phyloP scores from a whole-genome alignment of 2,329 filamentous ascomycete genomes.

The Cladosporium sp. region DNA sequence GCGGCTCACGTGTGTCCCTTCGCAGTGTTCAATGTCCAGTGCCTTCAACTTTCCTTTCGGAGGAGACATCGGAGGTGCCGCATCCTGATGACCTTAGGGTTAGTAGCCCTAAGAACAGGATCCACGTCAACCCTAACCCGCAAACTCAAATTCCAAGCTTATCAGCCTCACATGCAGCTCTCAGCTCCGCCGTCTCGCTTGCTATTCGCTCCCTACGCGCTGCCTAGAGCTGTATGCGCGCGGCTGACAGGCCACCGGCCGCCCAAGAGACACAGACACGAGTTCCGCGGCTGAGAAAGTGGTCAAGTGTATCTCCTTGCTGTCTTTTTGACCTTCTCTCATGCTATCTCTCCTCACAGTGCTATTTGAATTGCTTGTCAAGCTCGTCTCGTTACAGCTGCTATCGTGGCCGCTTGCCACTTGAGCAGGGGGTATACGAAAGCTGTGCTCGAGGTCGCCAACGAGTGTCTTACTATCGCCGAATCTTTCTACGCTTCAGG shows the following conservation, averaged over 20 bases:
- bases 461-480: constrained; percentile 33
- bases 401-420: constrained; percentile 21
- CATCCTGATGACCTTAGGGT: background rate
- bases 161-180: background rate
- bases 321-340: background rate
- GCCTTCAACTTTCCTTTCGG: constrained; percentile 16
- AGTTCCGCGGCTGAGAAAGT: constrained; percentile 4
- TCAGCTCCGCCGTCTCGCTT: background rate
- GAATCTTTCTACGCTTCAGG: constrained; percentile 28
- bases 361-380: constrained; percentile 23
- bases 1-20: constrained; percentile 3
- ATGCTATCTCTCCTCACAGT: constrained; percentile 20
- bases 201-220: constrained; percentile 21
- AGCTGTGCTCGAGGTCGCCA: constrained; percentile 32
- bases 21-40: background rate
- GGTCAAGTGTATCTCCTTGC: background rate
- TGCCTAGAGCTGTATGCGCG: constrained; percentile 18
- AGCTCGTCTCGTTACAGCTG: constrained; percentile 24
- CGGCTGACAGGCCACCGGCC: constrained; percentile 11
- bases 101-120: background rate
- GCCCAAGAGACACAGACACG: background rate
- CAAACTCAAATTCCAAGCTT: background rate
- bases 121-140: background rate
- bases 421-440: constrained; percentile 31
- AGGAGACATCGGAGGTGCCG: constrained; percentile 13